Evolutionary conservation across 176 grass and related monocot genomes (phyloP), one percentile per base, ranked within the genome.

Genomic region (Phoenix dactylifera): DNA sequence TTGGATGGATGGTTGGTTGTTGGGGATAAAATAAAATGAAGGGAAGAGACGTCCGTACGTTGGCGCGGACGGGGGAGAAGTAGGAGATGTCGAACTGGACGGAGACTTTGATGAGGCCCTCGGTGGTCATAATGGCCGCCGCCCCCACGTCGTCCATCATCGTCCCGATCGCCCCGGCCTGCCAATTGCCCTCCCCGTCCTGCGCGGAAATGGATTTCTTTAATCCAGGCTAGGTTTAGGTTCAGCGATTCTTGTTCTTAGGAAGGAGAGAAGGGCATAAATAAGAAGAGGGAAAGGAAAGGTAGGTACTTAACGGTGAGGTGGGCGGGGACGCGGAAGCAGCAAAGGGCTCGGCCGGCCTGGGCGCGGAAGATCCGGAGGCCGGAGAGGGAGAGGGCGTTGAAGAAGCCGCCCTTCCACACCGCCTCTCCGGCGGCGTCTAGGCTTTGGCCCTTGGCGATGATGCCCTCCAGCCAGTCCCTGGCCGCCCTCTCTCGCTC

Each of bases 141-240:
- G 83, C 86, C 65, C 90, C 81, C 14, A 95, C 86, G 72, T 89
- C 83, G 66, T 95, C 90, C 26, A 78, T 58, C 52, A 60, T 66
- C 3, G 83, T 77, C 6, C 83, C 77, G 59, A 95, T 95, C 18
- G 83, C 80, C 30, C 90, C 86, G 0, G 90, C 12, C 48, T 95
- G 90, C 90, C 90, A 95, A 35, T 79, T 95, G 52, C 82, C 86
- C 25, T 90, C 71, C 55, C 52, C 77, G 53, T 90, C 86, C 86
- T 89, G 68, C 26, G 35, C 17, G 25, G 24, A 26, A 6, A 53
- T 52, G 14, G 22, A 51, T 25, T 23, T 15, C 24, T 28, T 16
- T 7, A 3, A 62, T 28, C 28, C 28, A 4, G 0, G 28, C 6
- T 30, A 30, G 28, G 4, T 30, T 30, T 30, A 6, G 28, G 28